Conservation (phyloP, 2,329 filamentous ascomycete genomes). For the Microdochium bolleyi region DNA sequence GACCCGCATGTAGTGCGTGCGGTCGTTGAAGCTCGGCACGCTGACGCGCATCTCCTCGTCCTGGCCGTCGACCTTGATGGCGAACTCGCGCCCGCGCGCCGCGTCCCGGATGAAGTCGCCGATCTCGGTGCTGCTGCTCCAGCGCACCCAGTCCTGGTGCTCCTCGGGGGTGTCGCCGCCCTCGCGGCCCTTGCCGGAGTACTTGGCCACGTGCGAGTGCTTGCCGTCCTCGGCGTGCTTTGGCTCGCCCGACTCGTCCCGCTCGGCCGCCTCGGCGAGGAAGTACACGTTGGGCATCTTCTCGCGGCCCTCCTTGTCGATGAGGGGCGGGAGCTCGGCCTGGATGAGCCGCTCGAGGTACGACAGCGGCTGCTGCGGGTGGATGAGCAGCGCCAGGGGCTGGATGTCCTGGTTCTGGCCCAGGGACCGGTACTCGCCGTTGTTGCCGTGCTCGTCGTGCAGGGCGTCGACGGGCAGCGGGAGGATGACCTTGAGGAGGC, state of each 20-base stretch:
- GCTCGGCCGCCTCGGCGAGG: constrained; percentile 66
- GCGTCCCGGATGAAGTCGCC: constrained; percentile 93
- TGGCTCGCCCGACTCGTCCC: constrained; percentile 39
- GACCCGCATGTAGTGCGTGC: constrained; percentile 82
- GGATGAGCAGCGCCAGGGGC: constrained; percentile 75
- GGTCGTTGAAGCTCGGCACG: constrained; percentile 80
- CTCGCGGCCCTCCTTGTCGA: constrained; percentile 54
- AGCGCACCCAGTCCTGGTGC: constrained; percentile 67
- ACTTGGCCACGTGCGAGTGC: constrained; percentile 52
- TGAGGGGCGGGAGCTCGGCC: constrained; percentile 68
- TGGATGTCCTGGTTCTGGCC: constrained; percentile 64
- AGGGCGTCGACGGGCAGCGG: constrained; percentile 50
- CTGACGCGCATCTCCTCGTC: constrained; percentile 61
- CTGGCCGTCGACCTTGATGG: constrained; percentile 70
- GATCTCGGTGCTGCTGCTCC: constrained; percentile 83
- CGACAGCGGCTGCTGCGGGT: constrained; percentile 84
- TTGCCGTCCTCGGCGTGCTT: constrained; percentile 11
- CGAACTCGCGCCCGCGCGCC: constrained; percentile 75
- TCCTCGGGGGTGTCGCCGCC: constrained; percentile 31
- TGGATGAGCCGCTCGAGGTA: constrained; percentile 87
- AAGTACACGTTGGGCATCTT: constrained; percentile 71
- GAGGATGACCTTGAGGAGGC: constrained; percentile 63
- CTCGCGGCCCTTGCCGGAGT: constrained; percentile 62
- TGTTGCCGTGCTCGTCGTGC: constrained; percentile 41
- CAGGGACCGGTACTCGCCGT: constrained; percentile 19